phyloP scores from a whole-genome alignment of 2,329 filamentous ascomycete genomes.

The Phoma herbarum region DNA sequence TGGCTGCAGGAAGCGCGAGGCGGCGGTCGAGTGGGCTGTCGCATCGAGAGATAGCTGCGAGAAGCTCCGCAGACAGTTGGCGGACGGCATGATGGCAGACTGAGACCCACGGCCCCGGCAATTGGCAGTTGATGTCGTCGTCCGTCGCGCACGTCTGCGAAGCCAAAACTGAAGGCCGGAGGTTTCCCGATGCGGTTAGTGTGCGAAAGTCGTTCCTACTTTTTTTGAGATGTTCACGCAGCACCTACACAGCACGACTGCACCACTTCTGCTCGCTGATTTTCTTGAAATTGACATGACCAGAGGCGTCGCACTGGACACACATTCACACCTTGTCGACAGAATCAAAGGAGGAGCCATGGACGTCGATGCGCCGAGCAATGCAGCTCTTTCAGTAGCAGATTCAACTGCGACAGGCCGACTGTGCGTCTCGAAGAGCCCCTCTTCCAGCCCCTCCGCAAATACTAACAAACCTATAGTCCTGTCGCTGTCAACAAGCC shows the following conservation, averaged over 20 bases:
- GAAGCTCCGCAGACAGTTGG: constrained; percentile 45
- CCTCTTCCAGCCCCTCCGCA: constrained; percentile 7
- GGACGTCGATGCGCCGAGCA: constrained; percentile 37
- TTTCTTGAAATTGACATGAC: constrained; percentile 41
- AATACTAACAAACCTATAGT: constrained; percentile 29
- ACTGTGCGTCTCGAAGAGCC: constrained; percentile 36
- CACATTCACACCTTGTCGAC: constrained; percentile 40
- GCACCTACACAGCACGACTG: constrained; percentile 11
- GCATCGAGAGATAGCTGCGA: constrained; percentile 44
- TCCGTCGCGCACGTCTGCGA: constrained; percentile 22
- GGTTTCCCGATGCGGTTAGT: constrained; percentile 20
- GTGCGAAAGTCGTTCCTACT: constrained; percentile 30
- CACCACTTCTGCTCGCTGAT: constrained; percentile 4
- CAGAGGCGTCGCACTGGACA: constrained; percentile 37
- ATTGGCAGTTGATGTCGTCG: constrained; percentile 34
- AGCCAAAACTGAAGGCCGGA: constrained; percentile 34
- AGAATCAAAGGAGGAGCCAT: constrained; percentile 46
- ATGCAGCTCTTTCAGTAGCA: constrained; percentile 42
- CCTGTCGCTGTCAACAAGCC: constrained; percentile 68
- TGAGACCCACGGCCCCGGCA: constrained; percentile 40
- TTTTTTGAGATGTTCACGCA: constrained; percentile 5
- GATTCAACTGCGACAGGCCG: constrained; percentile 45
- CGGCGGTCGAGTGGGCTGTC: constrained; percentile 30
- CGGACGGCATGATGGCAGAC: constrained; percentile 41
- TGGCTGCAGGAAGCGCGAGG: constrained; percentile 37